Evolutionary conservation across 1,284 basidiomycete genomes (phyloP).

Genomic region (Apiotrichum domesticum): DNA sequence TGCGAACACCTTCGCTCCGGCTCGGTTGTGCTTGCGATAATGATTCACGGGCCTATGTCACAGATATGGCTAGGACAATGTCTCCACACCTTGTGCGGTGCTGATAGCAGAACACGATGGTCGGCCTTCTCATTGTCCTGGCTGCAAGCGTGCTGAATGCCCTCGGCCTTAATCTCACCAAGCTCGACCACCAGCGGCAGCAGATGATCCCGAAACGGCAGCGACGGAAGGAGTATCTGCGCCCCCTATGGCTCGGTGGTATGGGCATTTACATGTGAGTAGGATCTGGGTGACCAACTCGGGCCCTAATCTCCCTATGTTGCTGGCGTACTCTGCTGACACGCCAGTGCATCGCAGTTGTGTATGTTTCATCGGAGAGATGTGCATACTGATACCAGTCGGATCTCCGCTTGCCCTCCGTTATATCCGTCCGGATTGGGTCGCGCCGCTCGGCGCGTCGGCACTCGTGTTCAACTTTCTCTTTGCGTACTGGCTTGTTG

Average conservation of each 20-base stretch:
- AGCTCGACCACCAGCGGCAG: conserved; percentile 45
- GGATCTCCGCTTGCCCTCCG: conserved; percentile 46
- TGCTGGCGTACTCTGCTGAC: conserved; percentile 7
- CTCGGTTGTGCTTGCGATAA: too few species aligned
- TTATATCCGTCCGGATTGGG: conserved; percentile 48
- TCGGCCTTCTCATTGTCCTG: conserved; percentile 46
- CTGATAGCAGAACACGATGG: conserved; percentile 40
- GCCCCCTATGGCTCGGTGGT: conserved; percentile 45
- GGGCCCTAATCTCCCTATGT: too few species aligned
- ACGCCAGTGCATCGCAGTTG: conserved; percentile 41
- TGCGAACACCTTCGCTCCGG: too few species aligned
- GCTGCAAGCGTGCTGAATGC: conserved; percentile 42
- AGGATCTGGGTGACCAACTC: not conserved
- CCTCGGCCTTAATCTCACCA: conserved; percentile 47
- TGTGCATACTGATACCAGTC: conserved; percentile 18
- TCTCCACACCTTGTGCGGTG: not conserved
- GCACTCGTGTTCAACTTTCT: conserved; percentile 48
- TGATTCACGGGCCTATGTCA: too few species aligned
- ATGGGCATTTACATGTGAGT: conserved; percentile 48
- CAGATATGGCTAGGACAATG: too few species aligned
- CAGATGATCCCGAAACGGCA: conserved; percentile 37
- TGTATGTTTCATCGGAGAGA: conserved; percentile 25
- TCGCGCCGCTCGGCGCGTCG: conserved; percentile 45
- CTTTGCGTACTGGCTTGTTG: conserved; percentile 47
- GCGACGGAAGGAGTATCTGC: conserved; percentile 38